Conservation (phyloP, 345 rosid species). For the Theobroma cacao region DNA sequence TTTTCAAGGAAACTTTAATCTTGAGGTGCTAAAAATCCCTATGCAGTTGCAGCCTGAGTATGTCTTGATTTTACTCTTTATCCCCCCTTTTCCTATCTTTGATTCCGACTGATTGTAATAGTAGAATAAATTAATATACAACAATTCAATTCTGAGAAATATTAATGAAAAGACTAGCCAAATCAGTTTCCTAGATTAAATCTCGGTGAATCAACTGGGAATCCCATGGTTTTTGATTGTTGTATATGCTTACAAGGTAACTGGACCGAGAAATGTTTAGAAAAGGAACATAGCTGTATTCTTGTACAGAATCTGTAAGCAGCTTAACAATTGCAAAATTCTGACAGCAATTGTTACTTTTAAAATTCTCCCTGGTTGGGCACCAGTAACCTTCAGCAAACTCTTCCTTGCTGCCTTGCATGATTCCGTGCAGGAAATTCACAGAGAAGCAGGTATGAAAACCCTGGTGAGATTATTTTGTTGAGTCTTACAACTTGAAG, state of each 20-base stretch:
- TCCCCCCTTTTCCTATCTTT: background rate
- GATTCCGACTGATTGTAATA: background rate
- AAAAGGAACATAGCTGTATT: too few species aligned
- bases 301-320: too few species aligned
- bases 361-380: too few species aligned
- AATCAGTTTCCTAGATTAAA: background rate
- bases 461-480: too few species aligned
- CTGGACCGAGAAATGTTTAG: too few species aligned
- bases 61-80: background rate
- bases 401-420: background rate
- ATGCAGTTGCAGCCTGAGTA: background rate
- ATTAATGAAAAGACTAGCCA: background rate
- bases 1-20: conserved; percentile 12
- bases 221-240: background rate
- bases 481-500: too few species aligned
- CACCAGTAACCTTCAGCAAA: background rate
- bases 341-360: too few species aligned
- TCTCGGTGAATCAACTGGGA: background rate
- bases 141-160: background rate
- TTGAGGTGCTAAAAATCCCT: background rate
- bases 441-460: too few species aligned
- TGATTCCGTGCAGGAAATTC: too few species aligned
- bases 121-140: background rate
- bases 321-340: too few species aligned
- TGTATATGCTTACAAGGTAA: background rate